Evolutionary conservation across 306 rosid species (phyloP).

Genomic region (Purshia tridentata): DNA sequence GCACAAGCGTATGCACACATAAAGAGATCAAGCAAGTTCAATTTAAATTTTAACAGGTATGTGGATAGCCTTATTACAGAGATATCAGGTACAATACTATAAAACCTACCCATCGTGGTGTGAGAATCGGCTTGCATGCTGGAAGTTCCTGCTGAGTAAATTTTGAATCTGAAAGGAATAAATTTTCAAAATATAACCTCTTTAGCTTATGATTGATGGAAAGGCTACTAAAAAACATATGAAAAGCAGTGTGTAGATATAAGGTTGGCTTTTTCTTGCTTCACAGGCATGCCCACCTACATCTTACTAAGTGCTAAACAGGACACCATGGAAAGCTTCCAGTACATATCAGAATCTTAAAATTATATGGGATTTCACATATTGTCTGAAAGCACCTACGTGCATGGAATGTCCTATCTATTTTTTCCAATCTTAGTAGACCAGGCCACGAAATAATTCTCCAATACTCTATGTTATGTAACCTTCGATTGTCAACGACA

Average conservation of each 20-base stretch:
- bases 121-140: constrained; percentile 97
- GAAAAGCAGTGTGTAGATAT: neutral
- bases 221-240: neutral
- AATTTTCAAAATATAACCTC: constrained; percentile 15
- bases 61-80: neutral
- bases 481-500: neutral
- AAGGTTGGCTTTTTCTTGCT: neutral
- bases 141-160: constrained; percentile 99
- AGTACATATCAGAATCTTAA: neutral
- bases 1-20: neutral
- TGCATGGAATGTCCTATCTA: neutral
- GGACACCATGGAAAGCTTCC: neutral
- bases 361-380: neutral
- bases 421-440: neutral
- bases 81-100: neutral
- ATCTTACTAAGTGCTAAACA: neutral
- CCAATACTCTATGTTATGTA: neutral
- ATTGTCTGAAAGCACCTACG: neutral
- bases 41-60: neutral
- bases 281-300: neutral
- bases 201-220: constrained; percentile 12
- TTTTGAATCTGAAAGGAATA: constrained; percentile 62
- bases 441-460: neutral
- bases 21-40: neutral
- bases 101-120: constrained; percentile 74